Conservation (phyloP, 345 rosid genomes). For the Chamaenerion angustifolium region DNA sequence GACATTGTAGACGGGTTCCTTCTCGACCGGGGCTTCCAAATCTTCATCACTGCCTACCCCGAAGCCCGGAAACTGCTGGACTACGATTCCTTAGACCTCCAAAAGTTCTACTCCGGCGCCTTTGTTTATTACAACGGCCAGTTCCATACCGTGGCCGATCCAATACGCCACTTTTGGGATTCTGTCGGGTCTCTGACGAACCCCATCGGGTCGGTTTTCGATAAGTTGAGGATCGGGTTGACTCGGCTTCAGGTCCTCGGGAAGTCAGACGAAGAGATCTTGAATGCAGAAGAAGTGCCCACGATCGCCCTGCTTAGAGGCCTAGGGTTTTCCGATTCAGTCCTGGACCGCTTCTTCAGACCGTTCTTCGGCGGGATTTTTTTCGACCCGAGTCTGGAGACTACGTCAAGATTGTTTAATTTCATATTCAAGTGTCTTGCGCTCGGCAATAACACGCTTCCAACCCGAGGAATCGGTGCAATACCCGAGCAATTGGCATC, state of each 20-base stretch:
- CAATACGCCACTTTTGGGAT: constrained; percentile 63
- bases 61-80: constrained; percentile 74
- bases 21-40: constrained; percentile 92
- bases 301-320: constrained; percentile 34
- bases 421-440: constrained; percentile 84
- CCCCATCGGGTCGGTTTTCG: constrained; percentile 65
- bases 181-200: constrained; percentile 49
- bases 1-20: constrained; percentile 68
- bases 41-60: constrained; percentile 87
- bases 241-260: constrained; percentile 44
- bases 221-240: constrained; percentile 63
- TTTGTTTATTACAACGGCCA: constrained; percentile 38
- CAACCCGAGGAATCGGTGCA: constrained; percentile 66
- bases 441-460: constrained; percentile 79
- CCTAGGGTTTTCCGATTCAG: constrained; percentile 57
- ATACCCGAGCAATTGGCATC: constrained; percentile 54
- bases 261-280: constrained; percentile 43
- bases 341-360: constrained; percentile 46
- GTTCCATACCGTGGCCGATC: constrained; percentile 84
- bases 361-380: constrained; percentile 92
- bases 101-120: constrained; percentile 74
- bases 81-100: constrained; percentile 39
- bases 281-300: constrained; percentile 33
- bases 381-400: constrained; percentile 63
- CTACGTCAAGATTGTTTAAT: constrained; percentile 71